phyloP scores from a whole-genome alignment of 306 rosid species.

The Trifolium repens region DNA sequence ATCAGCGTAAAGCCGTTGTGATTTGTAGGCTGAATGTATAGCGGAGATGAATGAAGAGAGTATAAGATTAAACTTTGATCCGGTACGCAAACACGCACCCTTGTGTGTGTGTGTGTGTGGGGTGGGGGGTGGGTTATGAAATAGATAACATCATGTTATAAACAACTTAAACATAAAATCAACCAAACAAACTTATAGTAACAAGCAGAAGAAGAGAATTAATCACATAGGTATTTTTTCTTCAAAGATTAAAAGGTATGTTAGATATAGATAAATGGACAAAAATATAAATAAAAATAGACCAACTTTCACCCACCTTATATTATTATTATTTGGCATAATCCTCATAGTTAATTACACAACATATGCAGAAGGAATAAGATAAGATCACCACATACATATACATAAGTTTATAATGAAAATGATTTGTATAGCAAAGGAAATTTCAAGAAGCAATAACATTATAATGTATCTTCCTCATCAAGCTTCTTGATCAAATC shows the following conservation, averaged over 20 bases:
- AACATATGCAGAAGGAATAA: no score
- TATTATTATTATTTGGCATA: not conserved
- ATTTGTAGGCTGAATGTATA: no score
- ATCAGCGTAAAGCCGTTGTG: no score
- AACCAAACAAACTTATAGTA: no score
- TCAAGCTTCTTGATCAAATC: conserved; percentile 14
- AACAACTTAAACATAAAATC: no score
- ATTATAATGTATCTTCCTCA: conserved; percentile 34
- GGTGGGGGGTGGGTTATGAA: no score
- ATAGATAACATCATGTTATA: no score
- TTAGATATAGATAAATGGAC: not conserved
- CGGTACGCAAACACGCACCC: no score
- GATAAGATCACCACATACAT: not conserved
- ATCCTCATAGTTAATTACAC: not conserved
- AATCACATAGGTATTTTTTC: not conserved
- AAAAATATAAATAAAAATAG: not conserved
- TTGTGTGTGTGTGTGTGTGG: no score
- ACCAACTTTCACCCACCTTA: not conserved
- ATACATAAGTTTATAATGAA: not conserved
- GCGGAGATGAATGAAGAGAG: no score
- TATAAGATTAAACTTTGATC: no score
- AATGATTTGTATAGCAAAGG: not conserved
- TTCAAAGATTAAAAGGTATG: not conserved
- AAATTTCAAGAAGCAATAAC: not conserved
- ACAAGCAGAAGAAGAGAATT: no score